phyloP scores from a whole-genome alignment of 2,329 filamentous ascomycete genomes.

The Grosmannia serpens region DNA sequence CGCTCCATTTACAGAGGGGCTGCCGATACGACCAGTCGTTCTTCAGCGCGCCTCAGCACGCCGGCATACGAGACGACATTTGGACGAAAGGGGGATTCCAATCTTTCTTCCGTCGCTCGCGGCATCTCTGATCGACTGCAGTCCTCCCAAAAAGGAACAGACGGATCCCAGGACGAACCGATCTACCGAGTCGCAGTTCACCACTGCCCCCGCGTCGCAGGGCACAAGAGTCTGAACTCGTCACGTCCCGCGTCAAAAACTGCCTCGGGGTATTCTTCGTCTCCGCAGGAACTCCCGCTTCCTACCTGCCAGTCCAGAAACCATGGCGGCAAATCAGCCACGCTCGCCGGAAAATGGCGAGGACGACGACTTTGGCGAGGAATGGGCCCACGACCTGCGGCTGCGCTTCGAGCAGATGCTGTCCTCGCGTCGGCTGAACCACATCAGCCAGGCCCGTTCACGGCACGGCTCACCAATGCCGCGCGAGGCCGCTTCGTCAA shows the following conservation, averaged over 20 bases:
- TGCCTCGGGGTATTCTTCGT: too few species aligned
- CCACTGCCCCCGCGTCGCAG: too few species aligned
- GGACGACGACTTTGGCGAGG: constrained; percentile 47
- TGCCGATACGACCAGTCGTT: not conserved
- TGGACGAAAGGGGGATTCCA: not conserved
- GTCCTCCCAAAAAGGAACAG: too few species aligned
- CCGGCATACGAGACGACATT: not conserved
- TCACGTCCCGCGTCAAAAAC: too few species aligned
- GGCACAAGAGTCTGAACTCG: too few species aligned
- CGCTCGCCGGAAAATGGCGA: constrained; percentile 10
- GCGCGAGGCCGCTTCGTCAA: constrained; percentile 37
- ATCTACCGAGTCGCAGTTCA: not conserved
- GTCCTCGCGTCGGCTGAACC: constrained; percentile 76
- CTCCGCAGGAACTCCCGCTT: too few species aligned
- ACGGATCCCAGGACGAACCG: not conserved
- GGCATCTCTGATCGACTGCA: too few species aligned
- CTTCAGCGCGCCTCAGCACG: not conserved
- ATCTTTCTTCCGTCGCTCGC: too few species aligned
- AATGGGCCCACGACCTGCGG: constrained; percentile 68
- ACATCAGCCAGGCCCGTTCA: constrained; percentile 57
- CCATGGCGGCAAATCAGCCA: constrained; percentile 18
- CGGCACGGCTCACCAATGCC: constrained; percentile 46
- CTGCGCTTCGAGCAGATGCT: constrained; percentile 79
- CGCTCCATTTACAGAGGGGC: not conserved
- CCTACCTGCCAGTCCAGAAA: too few species aligned